Evolutionary conservation across 345 rosid species (phyloP), one percentile per base, ranked within the genome.

Genomic region (Cochlearia excelsa): DNA sequence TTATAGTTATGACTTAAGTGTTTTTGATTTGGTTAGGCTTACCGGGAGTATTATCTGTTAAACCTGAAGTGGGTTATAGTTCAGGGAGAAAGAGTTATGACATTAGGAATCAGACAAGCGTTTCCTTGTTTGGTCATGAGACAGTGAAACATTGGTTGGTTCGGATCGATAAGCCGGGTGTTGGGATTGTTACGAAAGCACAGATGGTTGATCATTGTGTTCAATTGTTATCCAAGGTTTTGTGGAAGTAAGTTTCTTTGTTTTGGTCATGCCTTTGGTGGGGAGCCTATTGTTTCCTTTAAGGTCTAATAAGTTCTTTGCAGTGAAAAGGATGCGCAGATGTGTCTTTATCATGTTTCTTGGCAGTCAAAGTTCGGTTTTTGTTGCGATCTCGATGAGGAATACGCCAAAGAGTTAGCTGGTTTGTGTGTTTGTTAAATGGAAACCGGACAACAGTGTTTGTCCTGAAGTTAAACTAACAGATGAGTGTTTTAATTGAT

Each of bases 171-270:
- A 86, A 79, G 70, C 97, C 95, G 3, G 86, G 87, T 9, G 77
- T 84, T 51, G 85, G 81, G 30, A 82, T 85, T 61, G 86, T 84
- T 54, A 86, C 99, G 23, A 88, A 88, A 72, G 95, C 95, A 1
- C 95, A 93, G 60, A 88, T 93, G 97, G 94, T 93, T 74, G 97
- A 88, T 73, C 76, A 80, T 46, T 86, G 83, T 71, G 76, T 80
- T 59, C 84, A 74, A 60, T 63, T 93, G 74, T 64, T 93, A 8
- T 76, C 83, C 72, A 84, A 82, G 71, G 89, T 86, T 71, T 56
- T 93, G 66, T 81, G 87, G 56, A 84, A 81, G 95, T 88, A 68
- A 77, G 95, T 74, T 6, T 46, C 23, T 47, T 44, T 49, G 35
- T 46, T 35, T 51, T 51, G 55, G 37, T 70, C 46, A 0, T 52